Base-by-base conservation (phyloP, 345 rosid genomes). In the Hevea brasiliensis region DNA sequence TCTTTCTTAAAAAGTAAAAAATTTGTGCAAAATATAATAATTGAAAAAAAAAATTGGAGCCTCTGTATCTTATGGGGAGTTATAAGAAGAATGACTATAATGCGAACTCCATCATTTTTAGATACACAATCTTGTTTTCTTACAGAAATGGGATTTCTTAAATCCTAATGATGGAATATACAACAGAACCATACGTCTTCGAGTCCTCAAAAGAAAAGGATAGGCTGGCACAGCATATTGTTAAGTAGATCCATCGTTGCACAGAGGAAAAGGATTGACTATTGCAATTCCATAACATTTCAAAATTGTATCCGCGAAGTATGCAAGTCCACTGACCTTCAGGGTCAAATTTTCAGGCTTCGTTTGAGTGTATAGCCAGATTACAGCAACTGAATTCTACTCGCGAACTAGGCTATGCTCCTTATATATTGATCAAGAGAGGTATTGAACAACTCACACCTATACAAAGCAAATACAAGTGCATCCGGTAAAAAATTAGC, bases 341-440 rank as follows among this genome's bases (percentile, higher is more conserved):
- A 18, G 7, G 55, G 29, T 12, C 55, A 45, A 14, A 44, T 42
- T 26, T 58, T 35, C 20, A 18, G 17, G 4, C n/a, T n/a, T n/a
- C n/a, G n/a, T n/a, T n/a, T n/a, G n/a, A n/a, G n/a, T n/a, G n/a
- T n/a, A n/a, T 4, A 32, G 37, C 37, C 37, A 32, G 64, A 57
- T n/a, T 9, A 67, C 10, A 50, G 51, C 61, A 11, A 41, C 21
- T 26, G 21, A 27, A 26, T 32, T 11, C 44, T 37, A 56, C 70
- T 20, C 3, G 56, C 27, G 35, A 14, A 15, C 81, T 85, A 92
- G 0, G 92, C 85, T 77, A 92, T 87, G 84, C 90, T 89, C 82
- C 97, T 88, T 41, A 89, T 89, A 26, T 90, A 88, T 78, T 90
- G 98, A 76, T 88, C 94, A 50, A 94, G 89, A 58, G 87, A 72